Base-by-base conservation (phyloP, 305 asterid species). In the Plantago lanceolata region DNA sequence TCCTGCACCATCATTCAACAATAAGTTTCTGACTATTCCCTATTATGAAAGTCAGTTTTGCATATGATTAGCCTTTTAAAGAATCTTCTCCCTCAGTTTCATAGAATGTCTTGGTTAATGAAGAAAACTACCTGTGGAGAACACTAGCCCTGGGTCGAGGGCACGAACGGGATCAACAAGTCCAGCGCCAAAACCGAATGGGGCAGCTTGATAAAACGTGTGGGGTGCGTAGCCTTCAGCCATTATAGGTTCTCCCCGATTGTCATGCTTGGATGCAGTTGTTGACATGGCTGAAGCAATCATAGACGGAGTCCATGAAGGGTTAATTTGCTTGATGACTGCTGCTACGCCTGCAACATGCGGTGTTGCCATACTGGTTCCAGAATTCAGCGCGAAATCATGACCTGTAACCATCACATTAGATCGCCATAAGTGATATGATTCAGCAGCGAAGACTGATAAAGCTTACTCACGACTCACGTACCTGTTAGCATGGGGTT, bases 351-450 rank as follows among this genome's bases (percentile, higher is more conserved):
- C 98, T 49, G 92, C 87, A 64, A 93, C 65, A 31, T 93, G 97
- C 17, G 98, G 97, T 12, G 98, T 76, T 31, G 96, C 98, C 97
- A 93, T 93, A 82, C 98, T 93, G 18, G 98, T 89, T 60, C 95
- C 97, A 19, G 97, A 87, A 66, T 84, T 64, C 11, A 93, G 73
- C 0, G 95, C 96, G 54, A 87, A 93, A 67, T 69, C 69, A 51
- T 79, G 5, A 54, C 96, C 98, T 89, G 70, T 54, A 68, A 74
- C 15, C 45, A 13, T 40, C 15, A 40, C 9, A 60, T 55, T 15
- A 61, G 59, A 37, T 20, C 49, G 44, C 43, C 59, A 66, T 51
- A 21, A 59, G 19, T 5, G 16, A 20, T n/a, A 16, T 20, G 33
- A 16, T 31, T 6, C 8, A 33, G 58, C 50, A 2, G 54, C 20